A percentile compares a stretch with the other conserved stretches of the same genome.
Evolutionary conservation across 1,284 basidiomycete genomes (phyloP).

Genomic region (Mycena sp.): DNA sequence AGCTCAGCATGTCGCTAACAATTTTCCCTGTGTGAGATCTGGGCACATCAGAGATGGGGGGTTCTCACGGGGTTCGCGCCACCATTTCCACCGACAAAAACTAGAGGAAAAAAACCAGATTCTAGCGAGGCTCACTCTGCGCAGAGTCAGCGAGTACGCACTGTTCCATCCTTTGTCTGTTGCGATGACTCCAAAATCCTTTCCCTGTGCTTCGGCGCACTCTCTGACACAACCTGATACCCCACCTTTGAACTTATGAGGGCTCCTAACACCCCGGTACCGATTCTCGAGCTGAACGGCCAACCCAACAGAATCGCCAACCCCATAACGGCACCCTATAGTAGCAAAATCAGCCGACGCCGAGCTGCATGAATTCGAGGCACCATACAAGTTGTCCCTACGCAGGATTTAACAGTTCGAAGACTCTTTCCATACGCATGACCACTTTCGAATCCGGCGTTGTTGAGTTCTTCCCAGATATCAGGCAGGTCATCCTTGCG

Average conservation of each 20-base stretch:
- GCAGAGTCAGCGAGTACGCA: slow-evolving; percentile 37
- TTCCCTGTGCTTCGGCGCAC: slow-evolving; percentile 80
- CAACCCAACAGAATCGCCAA: slow-evolving; percentile 80
- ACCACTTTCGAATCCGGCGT: slow-evolving; percentile 79
- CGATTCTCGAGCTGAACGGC: slow-evolving; percentile 79
- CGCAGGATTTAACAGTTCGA: slow-evolving; percentile 53
- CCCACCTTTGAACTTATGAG: slow-evolving; percentile 86
- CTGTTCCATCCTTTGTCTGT: slow-evolving; percentile 83
- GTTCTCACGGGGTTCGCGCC: slow-evolving; percentile 74
- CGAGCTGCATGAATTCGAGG: background rate
- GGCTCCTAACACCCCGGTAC: slow-evolving; percentile 76
- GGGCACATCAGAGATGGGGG: slow-evolving; percentile 43
- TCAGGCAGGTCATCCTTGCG: slow-evolving; percentile 79
- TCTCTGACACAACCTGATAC: slow-evolving; percentile 80
- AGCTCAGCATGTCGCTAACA: slow-evolving; percentile 46
- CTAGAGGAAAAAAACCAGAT: slow-evolving; percentile 44
- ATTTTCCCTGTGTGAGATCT: background rate
- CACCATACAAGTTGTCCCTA: slow-evolving; percentile 47
- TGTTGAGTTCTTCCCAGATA: slow-evolving; percentile 77
- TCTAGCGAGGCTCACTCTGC: background rate
- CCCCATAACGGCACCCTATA: slow-evolving; percentile 81
- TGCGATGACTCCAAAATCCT: slow-evolving; percentile 84
- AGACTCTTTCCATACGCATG: slow-evolving; percentile 76
- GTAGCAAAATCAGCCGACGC: slow-evolving; percentile 22
- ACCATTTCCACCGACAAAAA: slow-evolving; percentile 81